Conservation (phyloP, 805 yeast species). For the Sugiyamaella smithiae region DNA sequence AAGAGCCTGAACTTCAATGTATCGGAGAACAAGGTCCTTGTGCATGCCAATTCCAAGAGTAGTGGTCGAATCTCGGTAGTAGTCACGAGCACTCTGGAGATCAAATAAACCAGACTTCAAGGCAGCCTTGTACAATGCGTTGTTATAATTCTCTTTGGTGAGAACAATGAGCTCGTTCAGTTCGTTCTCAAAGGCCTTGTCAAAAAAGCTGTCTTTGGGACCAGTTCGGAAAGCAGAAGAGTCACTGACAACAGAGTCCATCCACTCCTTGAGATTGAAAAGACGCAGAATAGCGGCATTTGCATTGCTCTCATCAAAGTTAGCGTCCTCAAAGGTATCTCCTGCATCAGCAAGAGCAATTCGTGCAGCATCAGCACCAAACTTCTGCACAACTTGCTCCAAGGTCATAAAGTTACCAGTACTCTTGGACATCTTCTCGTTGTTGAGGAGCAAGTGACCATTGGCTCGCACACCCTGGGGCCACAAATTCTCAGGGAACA, state of each 20-base stretch:
- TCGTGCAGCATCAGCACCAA: conserved; percentile 97
- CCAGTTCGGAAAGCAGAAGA: conserved; percentile 55
- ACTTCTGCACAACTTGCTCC: conserved; percentile 77
- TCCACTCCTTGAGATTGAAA: conserved; percentile 92
- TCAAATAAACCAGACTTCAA: conserved; percentile 90
- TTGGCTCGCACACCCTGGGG: conserved; percentile 92
- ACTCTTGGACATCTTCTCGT: conserved; percentile 96
- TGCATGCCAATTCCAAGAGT: conserved; percentile 60
- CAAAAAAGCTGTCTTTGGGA: conserved; percentile 63
- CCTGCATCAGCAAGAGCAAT: conserved; percentile 98
- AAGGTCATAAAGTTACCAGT: conserved; percentile 96
- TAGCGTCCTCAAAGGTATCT: conserved; percentile 95
- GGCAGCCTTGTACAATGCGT: conserved; percentile 81
- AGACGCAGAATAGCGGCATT: conserved; percentile 96
- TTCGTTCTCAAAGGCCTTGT: conserved; percentile 88
- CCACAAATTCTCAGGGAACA: conserved; percentile 90
- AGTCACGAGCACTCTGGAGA: conserved; percentile 92
- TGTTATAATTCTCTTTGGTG: conserved; percentile 65
- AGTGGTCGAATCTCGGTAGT: conserved; percentile 77
- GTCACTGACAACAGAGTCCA: conserved; percentile 66
- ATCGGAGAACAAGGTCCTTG: conserved; percentile 71
- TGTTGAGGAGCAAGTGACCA: conserved; percentile 92
- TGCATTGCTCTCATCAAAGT: conserved; percentile 93
- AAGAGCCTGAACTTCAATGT: conserved; percentile 82
- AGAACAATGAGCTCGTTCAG: conserved; percentile 77